Conservation (phyloP, 345 rosid genomes). For the Psidium friedrichsthalianum region DNA sequence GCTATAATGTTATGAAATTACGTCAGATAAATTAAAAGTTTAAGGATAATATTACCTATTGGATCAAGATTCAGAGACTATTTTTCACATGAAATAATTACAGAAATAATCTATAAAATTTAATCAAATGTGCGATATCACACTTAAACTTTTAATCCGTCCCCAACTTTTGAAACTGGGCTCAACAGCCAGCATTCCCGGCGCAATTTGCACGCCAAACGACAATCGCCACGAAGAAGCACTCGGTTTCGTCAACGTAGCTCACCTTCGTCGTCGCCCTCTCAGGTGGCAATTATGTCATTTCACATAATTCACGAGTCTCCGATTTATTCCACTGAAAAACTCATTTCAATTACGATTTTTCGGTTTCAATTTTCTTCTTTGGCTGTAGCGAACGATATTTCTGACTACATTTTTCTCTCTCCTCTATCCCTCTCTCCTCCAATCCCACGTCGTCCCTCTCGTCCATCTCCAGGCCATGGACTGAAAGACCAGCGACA, state of each 20-base stretch:
- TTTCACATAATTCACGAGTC: not conserved
- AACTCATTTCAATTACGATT: no score
- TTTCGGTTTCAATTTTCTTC: not conserved
- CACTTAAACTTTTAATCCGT: no score
- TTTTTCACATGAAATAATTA: no score
- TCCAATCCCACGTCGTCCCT: not conserved
- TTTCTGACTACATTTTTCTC: not conserved
- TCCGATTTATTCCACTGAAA: no score
- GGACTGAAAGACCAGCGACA: not conserved
- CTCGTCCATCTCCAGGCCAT: not conserved
- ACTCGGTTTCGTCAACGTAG: not conserved
- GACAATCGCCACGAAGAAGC: not conserved
- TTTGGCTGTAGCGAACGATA: not conserved
- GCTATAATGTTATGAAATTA: no score
- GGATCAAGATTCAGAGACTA: no score
- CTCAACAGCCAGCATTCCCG: not conserved
- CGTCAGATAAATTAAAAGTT: no score
- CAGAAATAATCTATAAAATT: no score
- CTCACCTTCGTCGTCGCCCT: not conserved
- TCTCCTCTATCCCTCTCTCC: not conserved
- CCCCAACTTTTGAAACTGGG: not conserved
- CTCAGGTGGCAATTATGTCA: not conserved
- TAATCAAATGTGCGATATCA: fast-evolving
- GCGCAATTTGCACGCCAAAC: not conserved
- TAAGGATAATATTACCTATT: no score